A percentile compares a stretch with the other conserved stretches of the same genome.
Conservation (phyloP, 1,284 basidiomycete genomes). For the Ustilago tritici region DNA sequence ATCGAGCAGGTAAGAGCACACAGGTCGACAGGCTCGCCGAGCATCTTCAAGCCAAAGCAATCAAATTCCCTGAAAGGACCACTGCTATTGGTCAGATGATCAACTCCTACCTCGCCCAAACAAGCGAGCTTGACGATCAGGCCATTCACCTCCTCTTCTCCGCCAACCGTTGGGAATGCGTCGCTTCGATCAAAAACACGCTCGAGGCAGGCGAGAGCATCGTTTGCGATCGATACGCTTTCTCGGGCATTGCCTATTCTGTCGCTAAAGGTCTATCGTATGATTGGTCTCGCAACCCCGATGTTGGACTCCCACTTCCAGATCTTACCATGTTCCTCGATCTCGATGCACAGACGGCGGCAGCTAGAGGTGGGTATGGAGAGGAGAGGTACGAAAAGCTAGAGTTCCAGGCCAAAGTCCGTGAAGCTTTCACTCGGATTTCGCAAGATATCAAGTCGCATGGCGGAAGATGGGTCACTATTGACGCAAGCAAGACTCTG, state of each 20-base stretch:
- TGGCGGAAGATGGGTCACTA: constrained; percentile 55
- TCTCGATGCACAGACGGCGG: constrained; percentile 79
- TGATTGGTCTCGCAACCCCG: constrained; percentile 86
- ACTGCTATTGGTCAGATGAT: constrained; percentile 94
- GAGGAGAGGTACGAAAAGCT: constrained; percentile 77
- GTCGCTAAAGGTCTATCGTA: constrained; percentile 79
- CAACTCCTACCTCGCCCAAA: constrained; percentile 85
- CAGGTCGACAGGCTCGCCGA: constrained; percentile 62
- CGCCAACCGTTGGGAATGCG: constrained; percentile 91
- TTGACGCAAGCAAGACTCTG: constrained; percentile 58
- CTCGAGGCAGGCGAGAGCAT: constrained; percentile 79
- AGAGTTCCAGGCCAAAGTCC: constrained; percentile 69
- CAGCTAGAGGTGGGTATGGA: constrained; percentile 85
- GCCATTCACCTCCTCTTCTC: constrained; percentile 94
- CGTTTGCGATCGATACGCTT: constrained; percentile 94
- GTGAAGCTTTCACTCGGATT: constrained; percentile 58
- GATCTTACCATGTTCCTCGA: constrained; percentile 91
- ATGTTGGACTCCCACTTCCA: constrained; percentile 85
- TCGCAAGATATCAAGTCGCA: constrained; percentile 42
- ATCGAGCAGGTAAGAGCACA: constrained; percentile 68
- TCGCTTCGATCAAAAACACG: constrained; percentile 67
- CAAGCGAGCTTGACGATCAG: constrained; percentile 87
- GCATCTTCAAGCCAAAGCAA: constrained; percentile 47
- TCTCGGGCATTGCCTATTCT: constrained; percentile 95
- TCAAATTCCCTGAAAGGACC: constrained; percentile 78